These are phyloP conservation scores for Marchantia polymorpha DNA, from an alignment of 225 moss, liverwort and hornwort genomes.

Conservation along the genomic window DNA sequence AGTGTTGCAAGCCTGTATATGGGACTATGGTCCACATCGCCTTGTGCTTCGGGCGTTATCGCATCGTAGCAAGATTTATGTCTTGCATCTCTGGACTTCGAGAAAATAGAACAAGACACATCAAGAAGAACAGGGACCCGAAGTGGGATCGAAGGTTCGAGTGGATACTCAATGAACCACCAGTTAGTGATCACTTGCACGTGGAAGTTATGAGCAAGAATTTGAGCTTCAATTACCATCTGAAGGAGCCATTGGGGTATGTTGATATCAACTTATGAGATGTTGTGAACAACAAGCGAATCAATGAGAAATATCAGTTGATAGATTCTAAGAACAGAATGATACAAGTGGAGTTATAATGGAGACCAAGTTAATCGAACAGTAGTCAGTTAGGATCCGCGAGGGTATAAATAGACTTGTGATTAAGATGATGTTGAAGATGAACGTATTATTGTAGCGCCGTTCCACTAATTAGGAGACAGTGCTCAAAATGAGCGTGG, in stretches of 20 bases:
- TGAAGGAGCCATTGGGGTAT: slow-evolving; percentile 80
- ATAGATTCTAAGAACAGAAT: slow-evolving; percentile 72
- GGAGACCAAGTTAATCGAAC: slow-evolving; percentile 43
- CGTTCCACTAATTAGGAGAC: not conserved
- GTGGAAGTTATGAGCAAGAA: slow-evolving; percentile 79
- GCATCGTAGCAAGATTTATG: not conserved
- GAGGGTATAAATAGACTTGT: not conserved
- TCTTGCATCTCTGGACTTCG: not conserved
- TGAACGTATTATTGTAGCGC: not conserved
- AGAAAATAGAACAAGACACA: too few species aligned
- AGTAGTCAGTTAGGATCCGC: not conserved
- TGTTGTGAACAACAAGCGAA: slow-evolving; percentile 85
- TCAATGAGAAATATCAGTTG: slow-evolving; percentile 81
- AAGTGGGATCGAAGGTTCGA: slow-evolving; percentile 65
- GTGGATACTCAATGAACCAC: slow-evolving; percentile 64
- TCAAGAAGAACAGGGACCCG: slow-evolving; percentile 96
- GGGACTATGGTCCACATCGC: not conserved
- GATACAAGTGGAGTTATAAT: slow-evolving; percentile 77
- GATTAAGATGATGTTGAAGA: not conserved
- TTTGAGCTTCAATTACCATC: slow-evolving; percentile 61
- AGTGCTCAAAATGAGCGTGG: not conserved
- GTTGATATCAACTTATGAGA: slow-evolving; percentile 76
- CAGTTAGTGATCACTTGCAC: slow-evolving; percentile 64
- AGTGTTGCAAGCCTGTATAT: slow-evolving; percentile 4
- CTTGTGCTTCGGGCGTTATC: not conserved